Percentiles rank a stretch among this genome's conserved stretches.
Conservation (phyloP, 257 asterid genomes). For the Anisodus acutangulus region DNA sequence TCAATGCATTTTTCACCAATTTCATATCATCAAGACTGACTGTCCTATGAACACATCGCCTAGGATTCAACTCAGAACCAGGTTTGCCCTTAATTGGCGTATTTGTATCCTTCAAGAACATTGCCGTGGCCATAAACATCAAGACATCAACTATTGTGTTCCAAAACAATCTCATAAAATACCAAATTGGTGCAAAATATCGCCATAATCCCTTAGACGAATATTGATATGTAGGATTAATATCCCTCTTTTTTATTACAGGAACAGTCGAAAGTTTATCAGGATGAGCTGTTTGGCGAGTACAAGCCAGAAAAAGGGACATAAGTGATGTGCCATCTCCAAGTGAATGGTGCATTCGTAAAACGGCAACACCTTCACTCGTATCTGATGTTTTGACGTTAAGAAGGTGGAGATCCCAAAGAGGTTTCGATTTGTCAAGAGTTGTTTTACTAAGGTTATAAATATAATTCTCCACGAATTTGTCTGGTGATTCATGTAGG, state of each 20-base stretch:
- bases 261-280: constrained; percentile 35
- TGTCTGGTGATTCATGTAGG: constrained; percentile 31
- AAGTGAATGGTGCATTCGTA: constrained; percentile 46
- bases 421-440: constrained; percentile 44
- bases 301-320: constrained; percentile 41
- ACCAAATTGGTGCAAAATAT: constrained; percentile 21
- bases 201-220: background rate
- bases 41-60: constrained; percentile 34
- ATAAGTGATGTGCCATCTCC: constrained; percentile 46
- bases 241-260: constrained; percentile 1
- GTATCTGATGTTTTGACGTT: constrained; percentile 34
- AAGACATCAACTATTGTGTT: constrained; percentile 35
- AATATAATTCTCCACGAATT: constrained; percentile 44
- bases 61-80: constrained; percentile 36
- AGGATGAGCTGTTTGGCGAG: constrained; percentile 43
- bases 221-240: background rate
- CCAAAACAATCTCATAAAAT: constrained; percentile 29
- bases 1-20: constrained; percentile 35
- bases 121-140: constrained; percentile 39
- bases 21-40: constrained; percentile 40
- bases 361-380: constrained; percentile 26
- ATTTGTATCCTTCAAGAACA: constrained; percentile 43
- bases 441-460: constrained; percentile 40
- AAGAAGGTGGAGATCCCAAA: constrained; percentile 52
- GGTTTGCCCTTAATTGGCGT: constrained; percentile 37